phyloP scores from a whole-genome alignment of 306 rosid species.

The Cicer arietinum region DNA sequence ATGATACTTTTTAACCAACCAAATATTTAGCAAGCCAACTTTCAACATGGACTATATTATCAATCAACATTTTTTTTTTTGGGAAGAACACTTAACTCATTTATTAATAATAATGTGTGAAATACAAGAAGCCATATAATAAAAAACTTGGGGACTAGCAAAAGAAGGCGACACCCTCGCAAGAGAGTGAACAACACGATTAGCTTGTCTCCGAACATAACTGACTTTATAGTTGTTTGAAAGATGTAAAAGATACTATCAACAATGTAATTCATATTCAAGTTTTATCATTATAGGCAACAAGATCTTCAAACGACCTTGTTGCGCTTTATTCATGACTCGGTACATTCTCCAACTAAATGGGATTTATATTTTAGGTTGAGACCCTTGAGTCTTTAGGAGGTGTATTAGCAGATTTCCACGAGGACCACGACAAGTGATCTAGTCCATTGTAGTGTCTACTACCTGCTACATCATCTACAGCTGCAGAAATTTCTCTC shows the following conservation, averaged over 20 bases:
- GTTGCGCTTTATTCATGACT: conserved; percentile 8
- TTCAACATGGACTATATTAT: too few species aligned
- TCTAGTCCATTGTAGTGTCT: conserved; percentile 2
- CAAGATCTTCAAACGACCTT: too few species aligned
- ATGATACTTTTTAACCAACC: neutral
- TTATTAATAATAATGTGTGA: too few species aligned
- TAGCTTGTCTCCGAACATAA: too few species aligned
- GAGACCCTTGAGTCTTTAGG: conserved; percentile 34
- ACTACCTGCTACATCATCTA: conserved; percentile 60
- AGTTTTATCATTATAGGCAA: neutral
- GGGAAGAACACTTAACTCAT: too few species aligned
- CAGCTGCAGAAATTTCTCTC: conserved; percentile 55
- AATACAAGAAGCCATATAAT: too few species aligned
- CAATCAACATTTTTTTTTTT: too few species aligned
- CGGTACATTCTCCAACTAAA: conserved; percentile 11
- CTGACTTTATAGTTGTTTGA: too few species aligned
- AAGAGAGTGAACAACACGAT: too few species aligned
- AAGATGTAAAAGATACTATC: neutral
- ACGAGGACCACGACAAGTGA: conserved; percentile 44
- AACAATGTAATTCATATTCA: neutral
- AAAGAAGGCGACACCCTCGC: too few species aligned
- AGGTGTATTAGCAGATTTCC: conserved; percentile 70
- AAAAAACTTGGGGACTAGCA: too few species aligned
- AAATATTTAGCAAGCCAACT: conserved; percentile 6
- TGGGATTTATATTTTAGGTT: conserved; percentile 44